Percentiles rank a stretch among this genome's conserved stretches.
Evolutionary conservation across 441 rosid species (phyloP).

Genomic region (Breynia disticha): DNA sequence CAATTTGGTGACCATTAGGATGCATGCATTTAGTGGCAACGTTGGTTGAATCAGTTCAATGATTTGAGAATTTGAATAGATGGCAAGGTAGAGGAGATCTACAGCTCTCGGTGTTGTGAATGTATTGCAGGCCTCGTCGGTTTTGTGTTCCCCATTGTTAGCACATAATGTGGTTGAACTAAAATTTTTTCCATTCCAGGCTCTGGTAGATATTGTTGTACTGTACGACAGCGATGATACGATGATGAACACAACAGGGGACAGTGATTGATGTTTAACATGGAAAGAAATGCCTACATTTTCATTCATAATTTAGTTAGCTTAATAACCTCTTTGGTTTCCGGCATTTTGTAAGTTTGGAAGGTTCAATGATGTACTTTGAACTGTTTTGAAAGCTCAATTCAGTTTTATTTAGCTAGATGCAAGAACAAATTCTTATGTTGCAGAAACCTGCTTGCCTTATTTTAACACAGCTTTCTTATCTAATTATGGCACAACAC

Average conservation of each 20-base stretch:
- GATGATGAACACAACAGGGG: background rate
- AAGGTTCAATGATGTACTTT: too few species aligned
- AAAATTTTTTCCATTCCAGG: slow-evolving; percentile 3
- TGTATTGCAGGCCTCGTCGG: background rate
- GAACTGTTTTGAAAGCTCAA: too few species aligned
- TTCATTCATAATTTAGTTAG: too few species aligned
- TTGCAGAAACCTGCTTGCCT: too few species aligned
- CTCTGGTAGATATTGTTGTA: slow-evolving; percentile 1
- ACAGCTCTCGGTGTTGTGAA: background rate
- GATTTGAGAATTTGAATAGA: background rate
- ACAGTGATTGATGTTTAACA: background rate
- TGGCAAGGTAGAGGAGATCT: slow-evolving; percentile 4
- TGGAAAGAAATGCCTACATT: background rate
- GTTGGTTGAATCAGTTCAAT: background rate
- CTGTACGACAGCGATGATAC: background rate
- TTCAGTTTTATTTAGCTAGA: too few species aligned
- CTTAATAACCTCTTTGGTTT: too few species aligned
- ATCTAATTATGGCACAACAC: too few species aligned
- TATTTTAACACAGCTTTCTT: too few species aligned
- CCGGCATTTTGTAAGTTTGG: too few species aligned
- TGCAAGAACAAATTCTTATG: too few species aligned
- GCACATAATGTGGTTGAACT: slow-evolving; percentile 1
- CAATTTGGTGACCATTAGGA: background rate
- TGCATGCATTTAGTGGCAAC: background rate
- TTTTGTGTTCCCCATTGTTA: background rate